These are phyloP conservation scores for Trametes punicea DNA, from an alignment of 768 basidiomycete genomes.

Conservation along the genomic window DNA sequence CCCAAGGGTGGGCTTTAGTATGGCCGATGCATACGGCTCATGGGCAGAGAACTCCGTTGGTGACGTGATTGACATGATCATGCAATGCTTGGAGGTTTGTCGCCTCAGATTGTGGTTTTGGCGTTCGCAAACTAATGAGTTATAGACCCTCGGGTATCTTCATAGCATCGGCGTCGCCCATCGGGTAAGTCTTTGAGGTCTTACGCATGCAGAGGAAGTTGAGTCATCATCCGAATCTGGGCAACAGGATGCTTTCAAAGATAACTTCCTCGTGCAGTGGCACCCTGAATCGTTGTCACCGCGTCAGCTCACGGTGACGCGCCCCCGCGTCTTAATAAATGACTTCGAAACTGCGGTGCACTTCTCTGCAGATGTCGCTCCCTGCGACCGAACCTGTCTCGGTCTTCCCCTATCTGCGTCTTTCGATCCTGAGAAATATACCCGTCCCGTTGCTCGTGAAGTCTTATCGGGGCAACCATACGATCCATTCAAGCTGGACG, in stretches of 20 bases:
- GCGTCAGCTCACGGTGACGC: not conserved
- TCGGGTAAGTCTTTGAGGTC: not conserved
- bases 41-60: conserved; percentile 33
- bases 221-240: not conserved
- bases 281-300: not conserved
- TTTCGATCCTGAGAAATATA: not conserved
- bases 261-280: conserved; percentile 11
- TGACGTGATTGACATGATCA: conserved; percentile 30
- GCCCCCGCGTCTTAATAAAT: conserved; percentile 4
- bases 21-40: conserved; percentile 12
- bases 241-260: conserved; percentile 1
- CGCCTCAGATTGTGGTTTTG: not conserved
- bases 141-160: not conserved
- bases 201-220: not conserved
- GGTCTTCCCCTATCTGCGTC: not conserved
- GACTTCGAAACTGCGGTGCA: conserved; percentile 7
- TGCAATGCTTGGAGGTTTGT: conserved; percentile 31
- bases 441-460: not conserved
- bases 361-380: not conserved
- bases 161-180: conserved; percentile 1
- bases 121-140: not conserved
- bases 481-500: conserved; percentile 3
- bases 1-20: conserved; percentile 20
- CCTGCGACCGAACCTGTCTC: not conserved
- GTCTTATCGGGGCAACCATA: not conserved